Base-by-base conservation (phyloP, 345 rosid genomes). In the Arabis hirsuta region DNA sequence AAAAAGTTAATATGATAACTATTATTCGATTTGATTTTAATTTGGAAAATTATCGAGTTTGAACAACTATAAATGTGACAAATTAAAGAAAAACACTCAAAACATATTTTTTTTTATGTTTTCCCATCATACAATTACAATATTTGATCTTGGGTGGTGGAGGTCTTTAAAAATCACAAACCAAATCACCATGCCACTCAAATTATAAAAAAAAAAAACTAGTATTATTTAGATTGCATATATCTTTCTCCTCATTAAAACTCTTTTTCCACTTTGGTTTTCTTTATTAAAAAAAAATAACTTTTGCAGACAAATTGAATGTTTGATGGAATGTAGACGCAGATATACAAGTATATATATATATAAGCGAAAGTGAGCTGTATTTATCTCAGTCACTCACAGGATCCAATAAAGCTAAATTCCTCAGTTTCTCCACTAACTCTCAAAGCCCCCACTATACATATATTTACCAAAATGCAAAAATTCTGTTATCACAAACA, bases 331-430 rank as follows among this genome's bases (percentile, higher is more conserved):
- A 47, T 63, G 47, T 55, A 55, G 62, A 54, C 22, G 54, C 8
- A 72, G 36, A 53, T 62, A 42, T 12, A 44, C 42, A 45, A 44
- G 20, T 38, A 53, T 3, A 55, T 14, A 20, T 0, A 44, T 13
- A 42, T 38, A 62, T 16, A 56, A 51, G 44, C 29, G 60, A 69
- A 62, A 47, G 75, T 76, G 75, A 65, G 3, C 4, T 62, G 60
- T 69, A 76, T 70, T 57, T 69, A 62, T 70, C 58, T 48, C 11
- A 62, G 66, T 76, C 69, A 63, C 77, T 83, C 88, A 55, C 92
- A 82, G 89, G 93, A 87, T 90, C 93, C 90, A 72, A 87, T 84
- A 85, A 85, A 86, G 87, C 56, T 64, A 24, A 12, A 46, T n/a
- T 56, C 66, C 14, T 70, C 71, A 13, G 73, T 70, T 51, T 63